These are phyloP conservation scores for Chiua sp. DNA, from an alignment of 1,284 basidiomycete species.

Conservation along the genomic window DNA sequence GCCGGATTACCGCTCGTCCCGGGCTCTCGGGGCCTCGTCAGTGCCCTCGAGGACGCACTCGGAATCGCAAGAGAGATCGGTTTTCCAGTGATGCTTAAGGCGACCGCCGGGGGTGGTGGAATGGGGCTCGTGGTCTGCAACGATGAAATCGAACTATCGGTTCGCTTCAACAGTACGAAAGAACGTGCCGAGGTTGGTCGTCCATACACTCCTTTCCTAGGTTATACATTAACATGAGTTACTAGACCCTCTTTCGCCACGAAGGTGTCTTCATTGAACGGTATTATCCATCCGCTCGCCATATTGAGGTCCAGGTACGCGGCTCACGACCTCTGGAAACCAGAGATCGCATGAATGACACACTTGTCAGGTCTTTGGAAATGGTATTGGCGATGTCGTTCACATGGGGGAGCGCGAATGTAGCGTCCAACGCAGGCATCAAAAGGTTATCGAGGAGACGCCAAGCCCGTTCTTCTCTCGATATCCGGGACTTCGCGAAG, in stretches of 20 bases:
- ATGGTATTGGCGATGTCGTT: conserved; percentile 61
- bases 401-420: conserved; percentile 78
- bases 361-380: conserved; percentile 60
- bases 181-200: conserved; percentile 51
- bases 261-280: conserved; percentile 66
- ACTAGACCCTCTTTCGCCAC: conserved; percentile 57
- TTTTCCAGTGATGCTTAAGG: conserved; percentile 73
- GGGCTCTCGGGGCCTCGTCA: conserved; percentile 56
- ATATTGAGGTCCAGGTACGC: conserved; percentile 73
- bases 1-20: conserved; percentile 62
- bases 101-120: conserved; percentile 74
- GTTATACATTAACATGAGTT: background rate
- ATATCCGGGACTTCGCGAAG: conserved; percentile 47
- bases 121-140: conserved; percentile 70
- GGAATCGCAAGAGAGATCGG: conserved; percentile 50
- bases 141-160: conserved; percentile 45
- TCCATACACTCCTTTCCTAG: background rate
- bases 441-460: conserved; percentile 78
- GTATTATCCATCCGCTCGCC: conserved; percentile 59
- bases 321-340: conserved; percentile 1
- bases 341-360: background rate
- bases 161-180: conserved; percentile 44
- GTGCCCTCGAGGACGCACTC: conserved; percentile 49
- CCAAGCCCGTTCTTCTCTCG: conserved; percentile 57
- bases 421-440: conserved; percentile 73